phyloP scores from a whole-genome alignment of 192 early-diverging fungal species.

The Linnemannia schmuckeri region DNA sequence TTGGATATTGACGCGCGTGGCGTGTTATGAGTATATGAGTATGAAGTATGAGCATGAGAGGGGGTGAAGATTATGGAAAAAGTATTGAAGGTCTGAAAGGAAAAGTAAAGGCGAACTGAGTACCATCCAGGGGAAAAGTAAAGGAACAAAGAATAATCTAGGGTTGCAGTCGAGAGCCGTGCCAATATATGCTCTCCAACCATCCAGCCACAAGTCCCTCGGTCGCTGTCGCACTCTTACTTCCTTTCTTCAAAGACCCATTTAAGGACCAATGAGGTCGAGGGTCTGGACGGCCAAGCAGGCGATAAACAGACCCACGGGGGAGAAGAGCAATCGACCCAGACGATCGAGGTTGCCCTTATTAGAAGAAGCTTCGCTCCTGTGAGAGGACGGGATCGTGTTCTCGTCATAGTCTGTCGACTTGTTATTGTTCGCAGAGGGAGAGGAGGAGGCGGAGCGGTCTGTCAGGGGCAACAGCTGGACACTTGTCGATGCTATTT shows the following conservation, averaged over 20 bases:
- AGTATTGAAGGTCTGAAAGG: too few species aligned
- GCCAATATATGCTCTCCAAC: too few species aligned
- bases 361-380: neutral
- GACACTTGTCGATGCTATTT: conserved; percentile 34
- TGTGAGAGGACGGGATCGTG: neutral
- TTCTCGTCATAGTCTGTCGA: neutral
- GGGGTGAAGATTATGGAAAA: too few species aligned
- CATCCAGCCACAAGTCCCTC: too few species aligned
- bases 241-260: neutral
- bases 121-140: too few species aligned
- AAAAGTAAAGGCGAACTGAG: too few species aligned
- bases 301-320: neutral
- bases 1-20: too few species aligned
- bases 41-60: too few species aligned
- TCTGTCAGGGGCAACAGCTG: conserved; percentile 29
- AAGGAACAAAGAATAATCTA: too few species aligned
- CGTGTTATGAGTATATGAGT: too few species aligned
- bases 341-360: neutral
- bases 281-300: neutral
- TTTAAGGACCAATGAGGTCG: neutral
- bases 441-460: neutral
- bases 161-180: too few species aligned
- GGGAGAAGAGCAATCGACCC: neutral
- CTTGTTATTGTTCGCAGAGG: neutral
- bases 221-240: too few species aligned